phyloP scores from a whole-genome alignment of 2,329 filamentous ascomycete genomes.

The Diaporthe helianthi region DNA sequence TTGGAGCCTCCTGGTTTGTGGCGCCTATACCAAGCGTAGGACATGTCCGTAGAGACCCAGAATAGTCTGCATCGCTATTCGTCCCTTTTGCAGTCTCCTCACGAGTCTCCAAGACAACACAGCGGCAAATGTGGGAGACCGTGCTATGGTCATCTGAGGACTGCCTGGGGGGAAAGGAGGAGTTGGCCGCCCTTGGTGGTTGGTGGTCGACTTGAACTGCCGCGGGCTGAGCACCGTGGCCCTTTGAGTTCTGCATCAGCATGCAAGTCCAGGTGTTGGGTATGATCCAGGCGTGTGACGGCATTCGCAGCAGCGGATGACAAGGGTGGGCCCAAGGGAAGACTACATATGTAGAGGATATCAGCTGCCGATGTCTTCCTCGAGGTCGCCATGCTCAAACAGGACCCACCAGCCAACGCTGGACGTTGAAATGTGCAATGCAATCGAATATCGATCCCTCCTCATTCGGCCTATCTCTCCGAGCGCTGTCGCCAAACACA shows the following conservation, averaged over 20 bases:
- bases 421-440: conserved; percentile 18
- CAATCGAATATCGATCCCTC: neutral
- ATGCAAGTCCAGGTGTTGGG: conserved; percentile 31
- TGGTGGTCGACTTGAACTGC: conserved; percentile 20
- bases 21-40: conserved; percentile 19
- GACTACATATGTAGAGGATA: conserved; percentile 34
- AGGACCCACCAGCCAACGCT: conserved; percentile 22
- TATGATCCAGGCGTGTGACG: conserved; percentile 31
- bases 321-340: conserved; percentile 29
- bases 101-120: neutral
- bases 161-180: neutral
- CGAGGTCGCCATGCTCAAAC: conserved; percentile 22
- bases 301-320: conserved; percentile 22
- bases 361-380: conserved; percentile 30
- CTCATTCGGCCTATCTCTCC: neutral
- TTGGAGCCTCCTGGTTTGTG: conserved; percentile 17
- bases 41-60: conserved; percentile 23
- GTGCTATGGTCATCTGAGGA: neutral
- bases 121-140: neutral
- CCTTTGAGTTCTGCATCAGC: conserved; percentile 30
- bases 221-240: conserved; percentile 35
- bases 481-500: neutral
- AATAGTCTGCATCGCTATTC: conserved; percentile 30
- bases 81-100: neutral
- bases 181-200: conserved; percentile 21